A percentile compares a stretch with the other conserved stretches of the same genome.
Evolutionary conservation across 2,329 filamentous ascomycete genomes (phyloP).

Genomic region (Biscogniauxia mediterranea): DNA sequence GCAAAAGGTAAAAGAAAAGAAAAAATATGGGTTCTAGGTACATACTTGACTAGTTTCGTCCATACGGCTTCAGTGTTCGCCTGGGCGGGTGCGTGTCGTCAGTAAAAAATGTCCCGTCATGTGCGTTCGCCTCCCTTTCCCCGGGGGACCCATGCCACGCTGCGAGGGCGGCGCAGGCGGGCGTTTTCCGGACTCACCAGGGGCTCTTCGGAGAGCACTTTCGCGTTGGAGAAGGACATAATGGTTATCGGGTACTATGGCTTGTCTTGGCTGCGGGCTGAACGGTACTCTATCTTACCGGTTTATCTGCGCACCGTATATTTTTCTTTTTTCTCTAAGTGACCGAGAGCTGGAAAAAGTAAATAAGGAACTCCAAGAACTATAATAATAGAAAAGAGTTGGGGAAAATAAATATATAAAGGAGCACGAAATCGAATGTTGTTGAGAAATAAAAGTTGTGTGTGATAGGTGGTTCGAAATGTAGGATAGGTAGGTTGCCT

Average conservation of each 20-base stretch:
- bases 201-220: constrained; percentile 43
- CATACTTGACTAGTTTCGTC: constrained; percentile 59
- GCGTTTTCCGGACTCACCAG: constrained; percentile 37
- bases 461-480: constrained; percentile 2
- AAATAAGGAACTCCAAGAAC: too few species aligned
- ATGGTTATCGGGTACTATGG: constrained; percentile 4
- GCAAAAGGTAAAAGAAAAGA: not conserved
- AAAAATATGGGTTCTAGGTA: constrained; percentile 4
- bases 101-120: not conserved
- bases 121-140: not conserved
- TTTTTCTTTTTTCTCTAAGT: too few species aligned
- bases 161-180: not conserved
- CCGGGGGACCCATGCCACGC: not conserved
- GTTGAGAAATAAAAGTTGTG: constrained; percentile 6
- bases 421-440: constrained; percentile 3
- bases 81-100: constrained; percentile 31
- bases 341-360: not conserved
- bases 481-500: not conserved
- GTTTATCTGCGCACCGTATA: too few species aligned
- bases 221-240: constrained; percentile 44
- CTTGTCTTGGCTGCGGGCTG: not conserved
- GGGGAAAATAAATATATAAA: not conserved
- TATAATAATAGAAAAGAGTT: constrained; percentile 11
- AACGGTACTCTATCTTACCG: too few species aligned
- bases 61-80: constrained; percentile 54